These are phyloP conservation scores for Hypoxylon fragiforme DNA, from an alignment of 495 filamentous ascomycete species.

Conservation along the genomic window DNA sequence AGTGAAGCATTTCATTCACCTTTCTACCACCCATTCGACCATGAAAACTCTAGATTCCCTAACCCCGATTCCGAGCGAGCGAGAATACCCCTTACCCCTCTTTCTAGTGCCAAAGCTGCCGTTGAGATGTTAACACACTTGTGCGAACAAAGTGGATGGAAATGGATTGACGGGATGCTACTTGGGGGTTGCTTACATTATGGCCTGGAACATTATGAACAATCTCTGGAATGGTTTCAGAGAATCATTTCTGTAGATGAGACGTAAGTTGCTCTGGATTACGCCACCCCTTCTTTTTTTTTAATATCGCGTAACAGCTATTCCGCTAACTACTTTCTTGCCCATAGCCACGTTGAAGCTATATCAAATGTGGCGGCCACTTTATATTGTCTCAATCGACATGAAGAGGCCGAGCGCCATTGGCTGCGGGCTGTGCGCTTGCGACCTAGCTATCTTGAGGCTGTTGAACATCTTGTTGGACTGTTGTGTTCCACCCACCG, in stretches of 20 bases:
- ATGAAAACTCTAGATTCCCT: conserved; percentile 18
- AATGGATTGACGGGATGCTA: conserved; percentile 95
- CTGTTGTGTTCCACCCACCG: conserved; percentile 81
- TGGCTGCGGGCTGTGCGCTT: conserved; percentile 84
- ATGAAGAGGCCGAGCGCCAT: conserved; percentile 81
- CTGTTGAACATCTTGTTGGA: conserved; percentile 92
- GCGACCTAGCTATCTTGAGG: conserved; percentile 91
- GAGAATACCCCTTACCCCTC: conserved; percentile 28
- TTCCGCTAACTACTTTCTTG: background rate
- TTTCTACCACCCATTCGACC: conserved; percentile 31
- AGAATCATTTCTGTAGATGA: conserved; percentile 81
- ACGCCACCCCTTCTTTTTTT: background rate
- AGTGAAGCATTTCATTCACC: conserved; percentile 17
- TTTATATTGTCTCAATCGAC: conserved; percentile 77
- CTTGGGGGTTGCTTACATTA: conserved; percentile 93
- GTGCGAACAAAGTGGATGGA: conserved; percentile 85
- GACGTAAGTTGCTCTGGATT: conserved; percentile 64
- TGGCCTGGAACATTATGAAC: conserved; percentile 83
- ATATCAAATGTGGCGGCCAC: conserved; percentile 93
- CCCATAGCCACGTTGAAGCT: conserved; percentile 82
- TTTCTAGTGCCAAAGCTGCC: conserved; percentile 64
- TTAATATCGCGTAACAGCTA: background rate
- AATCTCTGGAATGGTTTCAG: conserved; percentile 85
- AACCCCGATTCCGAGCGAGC: conserved; percentile 9
- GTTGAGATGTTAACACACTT: conserved; percentile 79